Base-by-base conservation (phyloP, 225 moss, liverwort and hornwort genomes). In the Polytrichum formosum region DNA sequence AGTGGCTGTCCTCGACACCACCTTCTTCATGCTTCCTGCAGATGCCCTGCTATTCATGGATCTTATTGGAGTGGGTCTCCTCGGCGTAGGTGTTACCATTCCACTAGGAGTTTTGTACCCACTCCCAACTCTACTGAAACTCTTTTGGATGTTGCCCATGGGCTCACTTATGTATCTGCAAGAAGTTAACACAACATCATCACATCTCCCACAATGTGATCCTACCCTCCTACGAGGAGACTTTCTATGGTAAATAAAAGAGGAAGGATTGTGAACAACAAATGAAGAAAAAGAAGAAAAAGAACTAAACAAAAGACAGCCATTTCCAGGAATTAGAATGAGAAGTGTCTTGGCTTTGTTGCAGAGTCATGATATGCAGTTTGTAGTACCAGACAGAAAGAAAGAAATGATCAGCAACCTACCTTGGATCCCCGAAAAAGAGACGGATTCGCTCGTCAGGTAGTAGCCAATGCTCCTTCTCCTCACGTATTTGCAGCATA, bases 401-500 rank as follows among this genome's bases (percentile, higher is more conserved):
- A 6, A 7, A 28, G 25, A 63, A n/a, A 26, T 61, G 6, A 33
- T 63, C 4, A 21, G 1, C 25, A 53, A 68, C 61, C 23, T n/a
- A 76, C 76, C 76, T 70, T n/a, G 70, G 70, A 64, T 76, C 70
- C 5, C 17, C 60, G 28, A 54, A 8, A 27, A 56, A 64, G 67
- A 62, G 62, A 23, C 37, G 30, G 22, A 80, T 33, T 7, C 66
- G 78, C 26, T 81, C 82, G 59, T 83, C 79, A 61, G 79, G 67
- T 17, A 86, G 74, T 58, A 78, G 55, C 88, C 85, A 88, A 60
- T 85, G 88, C 67, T 86, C 88, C 70, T 83, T 82, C 55, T 89
- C 83, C 79, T 85, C 88, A 55, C 85, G 79, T 72, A 68, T 66
- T 86, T 89, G 83, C 20, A 89, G 73, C 77, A 86, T 85, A 75